Base-by-base conservation (phyloP, 495 filamentous ascomycete species). In the Aspergillus nanangensis region DNA sequence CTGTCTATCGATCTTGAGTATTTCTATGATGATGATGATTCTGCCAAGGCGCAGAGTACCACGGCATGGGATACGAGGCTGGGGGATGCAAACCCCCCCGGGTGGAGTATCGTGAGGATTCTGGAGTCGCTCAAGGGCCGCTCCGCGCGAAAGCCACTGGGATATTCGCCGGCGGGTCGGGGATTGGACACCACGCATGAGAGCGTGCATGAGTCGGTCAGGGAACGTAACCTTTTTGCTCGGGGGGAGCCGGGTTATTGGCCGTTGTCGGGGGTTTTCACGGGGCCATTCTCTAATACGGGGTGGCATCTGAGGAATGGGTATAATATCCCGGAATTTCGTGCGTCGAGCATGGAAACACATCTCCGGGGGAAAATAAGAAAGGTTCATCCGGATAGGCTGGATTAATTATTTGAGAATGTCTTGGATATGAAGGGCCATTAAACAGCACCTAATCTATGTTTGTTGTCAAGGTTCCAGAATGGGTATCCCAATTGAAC, bases 161-260 rank as follows among this genome's bases (percentile, higher is more conserved):
- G 31, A 19, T 61, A 56, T 32, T 10, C 33, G 9, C 44, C 33
- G 31, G 39, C 32, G 15, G 49, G 24, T 14, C 18, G 21, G n/a
- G 31, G 4, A 9, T 7, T 4, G 20, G 37, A 32, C 22, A 44
- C 46, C 8, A 63, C 57, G 32, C 55, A 63, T 23, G 60, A 63
- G 25, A 44, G 22, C 24, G 51, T 63, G 13, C 60, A 63, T 48
- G 51, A 53, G 23, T 63, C 60, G 15, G 50, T 63, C 37, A 44
- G 33, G 38, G 55, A 56, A 42, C 49, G 58, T n/a, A 35, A 39
- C 21, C n/a, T 49, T 11, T 3, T n/a, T 9, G 14, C 3, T 10
- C 8, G 38, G 37, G 5, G 11, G n/a, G 15, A 27, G 27, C 18
- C 35, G 3, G 24, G 24, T 32, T 17, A 19, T 19, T 52, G 51